Conservation (phyloP, 1,284 basidiomycete genomes). For the Marasmius oreades region DNA sequence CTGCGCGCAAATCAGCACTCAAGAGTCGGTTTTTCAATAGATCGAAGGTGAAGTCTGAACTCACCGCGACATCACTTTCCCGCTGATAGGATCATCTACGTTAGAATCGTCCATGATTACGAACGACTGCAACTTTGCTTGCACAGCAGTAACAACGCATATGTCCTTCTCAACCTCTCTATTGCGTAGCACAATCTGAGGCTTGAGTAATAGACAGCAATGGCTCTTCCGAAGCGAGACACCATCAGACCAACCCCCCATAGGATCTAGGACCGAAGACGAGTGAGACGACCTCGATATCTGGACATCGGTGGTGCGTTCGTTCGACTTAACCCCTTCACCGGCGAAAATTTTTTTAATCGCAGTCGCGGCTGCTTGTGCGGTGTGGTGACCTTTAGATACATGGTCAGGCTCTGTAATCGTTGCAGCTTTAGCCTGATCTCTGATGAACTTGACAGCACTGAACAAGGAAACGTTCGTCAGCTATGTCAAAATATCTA, state of each 20-base stretch:
- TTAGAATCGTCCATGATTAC: constrained; percentile 80
- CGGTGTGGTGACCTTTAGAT: constrained; percentile 35
- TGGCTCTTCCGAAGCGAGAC: constrained; percentile 68
- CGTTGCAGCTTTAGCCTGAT: constrained; percentile 60
- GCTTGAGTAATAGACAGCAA: constrained; percentile 85
- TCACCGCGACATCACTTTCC: constrained; percentile 84
- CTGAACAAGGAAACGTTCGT: constrained; percentile 31
- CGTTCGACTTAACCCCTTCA: constrained; percentile 43
- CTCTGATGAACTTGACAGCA: constrained; percentile 82
- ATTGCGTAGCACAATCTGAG: constrained; percentile 83
- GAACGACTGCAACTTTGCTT: constrained; percentile 81
- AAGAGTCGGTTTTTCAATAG: too few species aligned
- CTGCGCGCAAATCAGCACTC: constrained; percentile 31
- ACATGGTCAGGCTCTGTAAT: constrained; percentile 28
- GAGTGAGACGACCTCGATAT: constrained; percentile 25
- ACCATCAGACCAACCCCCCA: constrained; percentile 69
- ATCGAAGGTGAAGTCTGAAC: constrained; percentile 12
- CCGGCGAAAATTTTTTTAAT: constrained; percentile 59
- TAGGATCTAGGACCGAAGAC: constrained; percentile 44
- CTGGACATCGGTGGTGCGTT: constrained; percentile 28
- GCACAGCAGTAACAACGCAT: constrained; percentile 79
- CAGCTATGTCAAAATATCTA: constrained; percentile 9
- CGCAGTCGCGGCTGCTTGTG: constrained; percentile 59
- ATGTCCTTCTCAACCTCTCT: constrained; percentile 59
- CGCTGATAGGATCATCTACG: constrained; percentile 81